Percentiles rank a stretch among this genome's conserved stretches.
Evolutionary conservation across 805 yeast genomes (phyloP).

Genomic region (Lipomyces mesembrius): DNA sequence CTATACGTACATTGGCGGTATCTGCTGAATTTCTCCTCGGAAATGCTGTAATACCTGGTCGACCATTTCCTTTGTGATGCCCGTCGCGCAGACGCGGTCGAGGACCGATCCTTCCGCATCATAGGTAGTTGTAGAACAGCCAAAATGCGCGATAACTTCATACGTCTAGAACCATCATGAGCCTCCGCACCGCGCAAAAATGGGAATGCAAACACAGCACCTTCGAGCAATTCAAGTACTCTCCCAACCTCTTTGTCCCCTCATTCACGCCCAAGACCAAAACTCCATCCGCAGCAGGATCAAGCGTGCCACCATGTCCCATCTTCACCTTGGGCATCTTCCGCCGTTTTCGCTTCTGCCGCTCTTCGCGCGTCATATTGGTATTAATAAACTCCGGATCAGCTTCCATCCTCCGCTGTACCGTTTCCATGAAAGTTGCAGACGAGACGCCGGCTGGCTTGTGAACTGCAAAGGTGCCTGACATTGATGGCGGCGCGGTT

Average conservation of each 20-base stretch:
- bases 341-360: slow-evolving; percentile 50
- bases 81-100: slow-evolving; percentile 59
- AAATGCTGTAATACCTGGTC: slow-evolving; percentile 62
- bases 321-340: slow-evolving; percentile 63
- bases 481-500: slow-evolving; percentile 55
- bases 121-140: slow-evolving; percentile 90
- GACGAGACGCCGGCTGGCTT: slow-evolving; percentile 89
- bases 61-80: slow-evolving; percentile 60
- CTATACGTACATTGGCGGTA: slow-evolving; percentile 76
- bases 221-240: slow-evolving; percentile 74
- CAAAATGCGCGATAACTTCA: slow-evolving; percentile 82
- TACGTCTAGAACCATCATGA: slow-evolving; percentile 48
- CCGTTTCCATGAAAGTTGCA: slow-evolving; percentile 66
- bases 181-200: not conserved
- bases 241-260: slow-evolving; percentile 82
- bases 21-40: slow-evolving; percentile 79
- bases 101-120: slow-evolving; percentile 87
- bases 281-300: slow-evolving; percentile 95
- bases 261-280: slow-evolving; percentile 85
- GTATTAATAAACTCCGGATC: slow-evolving; percentile 62
- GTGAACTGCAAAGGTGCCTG: slow-evolving; percentile 89
- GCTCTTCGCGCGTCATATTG: slow-evolving; percentile 48
- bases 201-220: slow-evolving; percentile 42
- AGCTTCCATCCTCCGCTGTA: slow-evolving; percentile 66
- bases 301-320: slow-evolving; percentile 98